These are phyloP conservation scores for Corynascus novoguineensis DNA, from an alignment of 495 filamentous ascomycete species.

Conservation along the genomic window DNA sequence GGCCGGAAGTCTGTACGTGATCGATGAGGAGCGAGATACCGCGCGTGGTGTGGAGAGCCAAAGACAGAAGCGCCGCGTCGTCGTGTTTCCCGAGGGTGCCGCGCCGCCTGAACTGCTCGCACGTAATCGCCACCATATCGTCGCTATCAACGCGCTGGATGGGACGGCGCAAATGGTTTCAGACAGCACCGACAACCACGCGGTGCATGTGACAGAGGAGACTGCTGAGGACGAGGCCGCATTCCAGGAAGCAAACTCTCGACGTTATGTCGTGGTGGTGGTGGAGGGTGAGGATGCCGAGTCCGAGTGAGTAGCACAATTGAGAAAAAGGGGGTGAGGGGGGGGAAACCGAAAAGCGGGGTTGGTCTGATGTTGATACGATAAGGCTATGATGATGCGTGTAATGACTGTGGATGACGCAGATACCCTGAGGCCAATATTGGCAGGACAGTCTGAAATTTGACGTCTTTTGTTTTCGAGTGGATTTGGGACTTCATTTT, in stretches of 20 bases:
- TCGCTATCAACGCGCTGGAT: conserved; percentile 27
- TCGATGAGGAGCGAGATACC: conserved; percentile 20
- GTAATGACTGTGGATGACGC: conserved; percentile 3
- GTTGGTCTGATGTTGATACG: neutral
- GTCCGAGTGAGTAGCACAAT: neutral
- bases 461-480: neutral
- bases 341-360: neutral
- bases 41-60: conserved; percentile 1
- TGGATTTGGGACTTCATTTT: neutral
- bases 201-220: conserved; percentile 27
- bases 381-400: neutral
- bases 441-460: conserved; percentile 1
- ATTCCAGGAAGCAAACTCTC: conserved; percentile 11
- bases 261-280: conserved; percentile 30
- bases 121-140: conserved; percentile 24
- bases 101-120: conserved; percentile 25
- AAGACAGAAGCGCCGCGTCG: conserved; percentile 23
- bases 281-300: conserved; percentile 10
- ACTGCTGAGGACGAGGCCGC: conserved; percentile 10
- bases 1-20: conserved; percentile 26
- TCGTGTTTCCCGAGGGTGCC: conserved; percentile 28
- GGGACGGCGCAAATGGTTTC: conserved; percentile 21
- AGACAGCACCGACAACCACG: conserved; percentile 17
- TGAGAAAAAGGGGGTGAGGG: neutral
- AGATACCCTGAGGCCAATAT: conserved; percentile 7